phyloP scores from a whole-genome alignment of 1,284 basidiomycete genomes.

The Ustilago tritici region DNA sequence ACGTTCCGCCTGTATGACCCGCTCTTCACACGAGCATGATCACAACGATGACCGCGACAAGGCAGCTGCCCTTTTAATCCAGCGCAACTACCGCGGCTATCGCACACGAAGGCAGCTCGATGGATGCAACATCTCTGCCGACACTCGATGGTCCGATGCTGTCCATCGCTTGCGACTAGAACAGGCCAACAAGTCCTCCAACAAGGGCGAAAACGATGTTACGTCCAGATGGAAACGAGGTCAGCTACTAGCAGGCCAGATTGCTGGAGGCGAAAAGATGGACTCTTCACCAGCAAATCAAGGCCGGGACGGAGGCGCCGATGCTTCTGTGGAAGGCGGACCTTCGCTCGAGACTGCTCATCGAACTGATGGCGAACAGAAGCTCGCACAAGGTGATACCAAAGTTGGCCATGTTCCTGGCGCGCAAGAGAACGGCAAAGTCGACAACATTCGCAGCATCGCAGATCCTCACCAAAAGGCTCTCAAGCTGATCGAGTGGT shows the following conservation, averaged over 20 bases:
- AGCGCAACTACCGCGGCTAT: conserved; percentile 62
- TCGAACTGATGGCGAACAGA: conserved; percentile 19
- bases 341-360: conserved; percentile 36
- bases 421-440: conserved; percentile 54
- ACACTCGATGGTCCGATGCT: conserved; percentile 59
- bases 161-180: conserved; percentile 51
- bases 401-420: conserved; percentile 61
- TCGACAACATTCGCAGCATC: conserved; percentile 62
- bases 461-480: conserved; percentile 46
- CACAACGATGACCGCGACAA: conserved; percentile 42
- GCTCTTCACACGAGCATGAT: conserved; percentile 27
- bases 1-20: no score
- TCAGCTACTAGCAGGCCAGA: conserved; percentile 55
- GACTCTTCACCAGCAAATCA: conserved; percentile 25
- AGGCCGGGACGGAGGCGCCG: conserved; percentile 14
- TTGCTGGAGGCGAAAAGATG: conserved; percentile 46
- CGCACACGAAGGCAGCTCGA: conserved; percentile 50
- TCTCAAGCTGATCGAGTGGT: conserved; percentile 57
- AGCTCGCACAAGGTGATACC: conserved; percentile 26
- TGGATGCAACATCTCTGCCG: conserved; percentile 55
- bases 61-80: conserved; percentile 53
- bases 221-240: conserved; percentile 57
- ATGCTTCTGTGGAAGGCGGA: conserved; percentile 46
- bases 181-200: conserved; percentile 49
- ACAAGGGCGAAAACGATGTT: conserved; percentile 47